Conservation (phyloP, 2,329 filamentous ascomycete species). For the Herpotrichia juniperi region DNA sequence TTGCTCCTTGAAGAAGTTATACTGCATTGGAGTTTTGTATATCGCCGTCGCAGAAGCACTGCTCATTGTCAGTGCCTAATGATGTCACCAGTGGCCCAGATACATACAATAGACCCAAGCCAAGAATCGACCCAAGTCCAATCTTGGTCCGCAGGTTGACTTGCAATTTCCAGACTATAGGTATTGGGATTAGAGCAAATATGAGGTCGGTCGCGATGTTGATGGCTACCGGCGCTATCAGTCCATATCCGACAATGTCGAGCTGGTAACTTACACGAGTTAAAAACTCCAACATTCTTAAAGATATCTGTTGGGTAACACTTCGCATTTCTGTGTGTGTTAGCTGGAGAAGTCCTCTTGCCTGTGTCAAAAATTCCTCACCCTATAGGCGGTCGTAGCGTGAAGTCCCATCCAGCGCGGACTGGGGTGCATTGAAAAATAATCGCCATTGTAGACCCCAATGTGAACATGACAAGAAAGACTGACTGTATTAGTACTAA, state of each 20-base stretch:
- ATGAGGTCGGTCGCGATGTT: slow-evolving; percentile 51
- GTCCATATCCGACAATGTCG: not conserved
- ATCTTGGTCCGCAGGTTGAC: slow-evolving; percentile 50
- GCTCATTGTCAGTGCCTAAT: not conserved
- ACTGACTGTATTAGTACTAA: not conserved
- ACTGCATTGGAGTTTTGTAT: not conserved
- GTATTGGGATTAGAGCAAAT: slow-evolving; percentile 48
- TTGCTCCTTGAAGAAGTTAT: not conserved
- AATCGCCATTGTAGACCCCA: not conserved
- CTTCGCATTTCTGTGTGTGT: not conserved
- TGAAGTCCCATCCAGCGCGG: not conserved
- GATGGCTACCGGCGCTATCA: slow-evolving; percentile 22
- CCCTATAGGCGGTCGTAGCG: not conserved
- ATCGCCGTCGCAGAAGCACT: not conserved
- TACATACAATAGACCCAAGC: slow-evolving; percentile 49
- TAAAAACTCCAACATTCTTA: not conserved
- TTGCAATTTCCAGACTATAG: slow-evolving; percentile 37
- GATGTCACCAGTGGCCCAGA: not conserved
- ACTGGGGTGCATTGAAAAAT: not conserved
- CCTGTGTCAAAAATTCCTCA: not conserved
- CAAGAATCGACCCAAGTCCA: slow-evolving; percentile 51
- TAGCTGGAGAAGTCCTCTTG: not conserved
- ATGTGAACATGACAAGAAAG: not conserved
- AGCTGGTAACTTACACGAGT: not conserved
- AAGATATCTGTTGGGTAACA: not conserved